A percentile compares a stretch with the other conserved stretches of the same genome.
Conservation (phyloP, 2,329 filamentous ascomycete species). For the Cryoendolithus antarcticus region DNA sequence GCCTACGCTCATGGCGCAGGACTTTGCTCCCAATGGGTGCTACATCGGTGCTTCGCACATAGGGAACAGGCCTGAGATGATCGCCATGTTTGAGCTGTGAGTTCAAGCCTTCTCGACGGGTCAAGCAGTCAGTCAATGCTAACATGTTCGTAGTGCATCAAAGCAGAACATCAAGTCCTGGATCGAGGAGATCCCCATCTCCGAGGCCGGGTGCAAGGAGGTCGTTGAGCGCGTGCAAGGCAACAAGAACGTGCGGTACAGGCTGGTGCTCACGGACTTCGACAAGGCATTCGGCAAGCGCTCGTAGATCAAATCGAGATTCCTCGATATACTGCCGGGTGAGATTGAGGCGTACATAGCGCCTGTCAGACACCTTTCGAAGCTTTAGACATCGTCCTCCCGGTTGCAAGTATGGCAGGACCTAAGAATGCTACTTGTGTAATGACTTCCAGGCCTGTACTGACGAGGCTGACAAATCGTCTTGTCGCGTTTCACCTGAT, state of each 20-base stretch:
- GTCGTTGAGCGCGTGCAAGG: conserved; percentile 54
- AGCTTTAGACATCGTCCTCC: too few species aligned
- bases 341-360: too few species aligned
- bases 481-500: too few species aligned
- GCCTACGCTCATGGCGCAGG: conserved; percentile 43
- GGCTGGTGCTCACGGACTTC: conserved; percentile 57
- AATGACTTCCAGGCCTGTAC: too few species aligned
- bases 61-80: conserved; percentile 35
- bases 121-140: too few species aligned
- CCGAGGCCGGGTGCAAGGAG: conserved; percentile 55
- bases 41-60: conserved; percentile 41
- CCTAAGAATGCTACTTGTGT: too few species aligned
- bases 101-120: too few species aligned
- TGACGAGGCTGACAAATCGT: too few species aligned
- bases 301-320: conserved; percentile 9
- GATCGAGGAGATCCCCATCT: conserved; percentile 59
- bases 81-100: conserved; percentile 37
- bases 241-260: conserved; percentile 58
- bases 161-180: conserved; percentile 41
- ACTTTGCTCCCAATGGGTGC: conserved; percentile 60
- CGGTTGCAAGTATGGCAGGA: too few species aligned
- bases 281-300: conserved; percentile 53
- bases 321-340: too few species aligned
- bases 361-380: too few species aligned
- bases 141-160: conserved; percentile 17